Percentiles rank a stretch among this genome's conserved stretches.
These are phyloP conservation scores for Reticulascus tulasneorum DNA, from an alignment of 2,329 filamentous ascomycete genomes.

Conservation along the genomic window DNA sequence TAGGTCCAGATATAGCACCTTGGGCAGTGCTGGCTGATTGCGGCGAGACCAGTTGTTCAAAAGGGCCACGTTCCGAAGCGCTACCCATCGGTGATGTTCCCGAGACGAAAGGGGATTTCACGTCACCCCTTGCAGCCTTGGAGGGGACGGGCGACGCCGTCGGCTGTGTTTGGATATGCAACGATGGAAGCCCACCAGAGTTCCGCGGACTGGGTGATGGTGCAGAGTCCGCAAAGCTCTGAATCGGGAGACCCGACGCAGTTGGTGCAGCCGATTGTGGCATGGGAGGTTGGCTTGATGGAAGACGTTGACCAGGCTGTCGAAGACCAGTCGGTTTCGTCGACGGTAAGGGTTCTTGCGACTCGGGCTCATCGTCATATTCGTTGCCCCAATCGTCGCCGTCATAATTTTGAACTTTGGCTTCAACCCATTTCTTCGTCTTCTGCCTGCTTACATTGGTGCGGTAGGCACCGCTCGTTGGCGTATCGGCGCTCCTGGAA, in stretches of 20 bases:
- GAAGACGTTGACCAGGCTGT: constrained; percentile 5
- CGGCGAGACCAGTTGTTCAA: constrained; percentile 17
- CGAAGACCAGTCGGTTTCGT: constrained; percentile 9
- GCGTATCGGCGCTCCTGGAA: constrained; percentile 13
- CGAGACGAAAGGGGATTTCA: neutral
- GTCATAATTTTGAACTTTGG: constrained; percentile 80
- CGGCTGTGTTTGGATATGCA: constrained; percentile 25
- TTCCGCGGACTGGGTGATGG: constrained; percentile 18
- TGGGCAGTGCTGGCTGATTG: constrained; percentile 8
- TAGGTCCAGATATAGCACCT: neutral
- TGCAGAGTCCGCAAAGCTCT: constrained; percentile 4
- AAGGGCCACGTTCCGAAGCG: constrained; percentile 8
- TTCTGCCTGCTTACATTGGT: constrained; percentile 85
- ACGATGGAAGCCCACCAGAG: constrained; percentile 22
- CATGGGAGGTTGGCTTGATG: constrained; percentile 15
- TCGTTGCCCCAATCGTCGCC: constrained; percentile 89
- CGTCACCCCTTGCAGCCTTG: too few relatives aligned
- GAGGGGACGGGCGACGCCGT: constrained; percentile 8
- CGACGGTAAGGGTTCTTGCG: constrained; percentile 31
- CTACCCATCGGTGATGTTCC: constrained; percentile 8
- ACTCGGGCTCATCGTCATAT: constrained; percentile 47
- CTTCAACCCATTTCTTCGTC: constrained; percentile 93
- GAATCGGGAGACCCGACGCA: constrained; percentile 20
- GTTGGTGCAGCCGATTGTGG: constrained; percentile 18
- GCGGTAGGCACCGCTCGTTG: constrained; percentile 53